These are phyloP conservation scores for Lactarius hengduanensis DNA, from an alignment of 768 basidiomycete species.

Conservation along the genomic window DNA sequence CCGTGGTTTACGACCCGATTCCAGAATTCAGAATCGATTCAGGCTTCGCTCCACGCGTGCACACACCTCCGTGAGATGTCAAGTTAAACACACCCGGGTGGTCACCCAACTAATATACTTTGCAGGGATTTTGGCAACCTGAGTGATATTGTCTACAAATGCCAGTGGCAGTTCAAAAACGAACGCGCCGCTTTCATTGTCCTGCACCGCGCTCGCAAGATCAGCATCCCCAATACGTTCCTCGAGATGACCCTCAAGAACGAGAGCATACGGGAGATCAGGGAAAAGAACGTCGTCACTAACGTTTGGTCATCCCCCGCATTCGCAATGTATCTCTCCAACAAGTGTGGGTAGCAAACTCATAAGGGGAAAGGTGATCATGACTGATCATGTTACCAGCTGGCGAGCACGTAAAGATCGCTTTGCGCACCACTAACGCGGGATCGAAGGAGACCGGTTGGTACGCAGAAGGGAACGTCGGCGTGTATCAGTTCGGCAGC, in stretches of 20 bases:
- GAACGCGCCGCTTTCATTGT: constrained; percentile 14
- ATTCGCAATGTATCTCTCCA: constrained; percentile 25
- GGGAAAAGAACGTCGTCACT: constrained; percentile 20
- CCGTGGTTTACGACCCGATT: constrained; percentile 7
- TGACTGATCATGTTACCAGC: constrained; percentile 7
- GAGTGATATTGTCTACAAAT: constrained; percentile 14
- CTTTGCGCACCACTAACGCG: constrained; percentile 9
- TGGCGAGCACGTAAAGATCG: constrained; percentile 19
- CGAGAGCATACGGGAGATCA: constrained; percentile 11
- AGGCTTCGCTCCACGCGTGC: constrained; percentile 1
- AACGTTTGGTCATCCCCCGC: constrained; percentile 17
- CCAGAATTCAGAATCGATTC: constrained; percentile 16
- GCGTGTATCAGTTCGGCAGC: constrained; percentile 23
- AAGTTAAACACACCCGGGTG: not conserved
- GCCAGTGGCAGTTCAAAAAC: constrained; percentile 20
- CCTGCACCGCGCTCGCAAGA: constrained; percentile 13
- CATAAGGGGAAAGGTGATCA: not conserved
- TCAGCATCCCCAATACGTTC: constrained; percentile 10
- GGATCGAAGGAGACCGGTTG: constrained; percentile 16
- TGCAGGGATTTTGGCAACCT: constrained; percentile 14
- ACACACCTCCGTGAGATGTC: constrained; percentile 11
- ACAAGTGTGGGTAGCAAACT: constrained; percentile 11
- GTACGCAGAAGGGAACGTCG: constrained; percentile 25
- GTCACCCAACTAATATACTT: constrained; percentile 2
- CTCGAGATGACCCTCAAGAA: constrained; percentile 17